Evolutionary conservation across 306 rosid species (phyloP).

Genomic region (Trifolium pratense): DNA sequence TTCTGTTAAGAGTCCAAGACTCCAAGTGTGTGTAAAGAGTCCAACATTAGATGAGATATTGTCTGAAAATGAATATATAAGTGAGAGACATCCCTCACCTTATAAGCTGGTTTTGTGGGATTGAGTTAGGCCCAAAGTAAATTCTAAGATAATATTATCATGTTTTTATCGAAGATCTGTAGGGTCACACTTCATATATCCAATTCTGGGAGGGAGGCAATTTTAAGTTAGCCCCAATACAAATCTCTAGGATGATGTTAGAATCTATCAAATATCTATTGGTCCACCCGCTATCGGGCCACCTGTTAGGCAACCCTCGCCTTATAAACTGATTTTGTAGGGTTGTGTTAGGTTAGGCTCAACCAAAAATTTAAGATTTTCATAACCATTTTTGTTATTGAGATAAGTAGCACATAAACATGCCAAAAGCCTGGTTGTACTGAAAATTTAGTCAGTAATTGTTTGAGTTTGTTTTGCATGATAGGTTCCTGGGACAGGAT

Average conservation of each 20-base stretch:
- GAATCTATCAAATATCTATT: not conserved
- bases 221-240: not conserved
- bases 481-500: slow-evolving; percentile 56
- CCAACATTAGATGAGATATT: not conserved
- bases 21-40: not conserved
- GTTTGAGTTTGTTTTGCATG: slow-evolving; percentile 31
- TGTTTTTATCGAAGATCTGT: not conserved
- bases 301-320: not conserved
- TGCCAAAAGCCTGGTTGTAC: slow-evolving; percentile 30
- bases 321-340: not conserved
- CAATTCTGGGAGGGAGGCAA: not conserved
- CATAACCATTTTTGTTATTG: not conserved
- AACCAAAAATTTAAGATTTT: not conserved
- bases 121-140: not conserved
- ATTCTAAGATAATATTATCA: not conserved
- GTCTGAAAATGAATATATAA: not conserved
- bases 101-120: not conserved
- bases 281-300: not conserved
- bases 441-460: slow-evolving; percentile 27
- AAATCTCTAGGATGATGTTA: not conserved
- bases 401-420: not conserved
- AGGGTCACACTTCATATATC: not conserved
- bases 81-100: not conserved
- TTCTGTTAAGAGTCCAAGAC: not conserved
- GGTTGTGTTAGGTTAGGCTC: not conserved